Evolutionary conservation across 352 stramenopile genomes (phyloP).

Genomic region (Phytophthora lateralis): DNA sequence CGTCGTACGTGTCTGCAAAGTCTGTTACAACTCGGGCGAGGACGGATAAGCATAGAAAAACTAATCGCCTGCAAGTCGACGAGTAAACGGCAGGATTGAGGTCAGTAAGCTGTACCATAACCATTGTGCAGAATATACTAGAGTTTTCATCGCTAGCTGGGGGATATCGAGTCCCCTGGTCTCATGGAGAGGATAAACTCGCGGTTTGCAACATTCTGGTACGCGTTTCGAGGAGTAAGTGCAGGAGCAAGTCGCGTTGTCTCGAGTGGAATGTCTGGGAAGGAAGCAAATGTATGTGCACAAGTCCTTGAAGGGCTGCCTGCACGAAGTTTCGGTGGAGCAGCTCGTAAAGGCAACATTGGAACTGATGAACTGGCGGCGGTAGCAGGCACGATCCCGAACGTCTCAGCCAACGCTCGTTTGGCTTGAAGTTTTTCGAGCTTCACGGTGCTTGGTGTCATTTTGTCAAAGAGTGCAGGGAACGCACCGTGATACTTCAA

Average conservation of each 20-base stretch:
- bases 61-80: background rate
- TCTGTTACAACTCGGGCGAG: slow-evolving; percentile 83
- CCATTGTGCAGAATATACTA: slow-evolving; percentile 21
- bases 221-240: slow-evolving; percentile 56
- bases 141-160: slow-evolving; percentile 8
- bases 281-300: background rate
- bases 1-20: slow-evolving; percentile 79
- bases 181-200: slow-evolving; percentile 39
- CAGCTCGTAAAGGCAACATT: background rate
- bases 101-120: background rate
- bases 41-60: slow-evolving; percentile 41
- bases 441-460: slow-evolving; percentile 28
- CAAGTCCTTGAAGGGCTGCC: background rate
- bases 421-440: slow-evolving; percentile 37
- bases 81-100: background rate
- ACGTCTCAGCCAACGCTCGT: slow-evolving; percentile 25
- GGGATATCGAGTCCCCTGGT: slow-evolving; percentile 7
- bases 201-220: slow-evolving; percentile 43
- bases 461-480: slow-evolving; percentile 44
- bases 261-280: slow-evolving; percentile 14
- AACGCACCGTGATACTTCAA: slow-evolving; percentile 57
- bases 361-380: background rate
- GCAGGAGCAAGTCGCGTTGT: slow-evolving; percentile 39
- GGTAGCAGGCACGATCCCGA: slow-evolving; percentile 31
- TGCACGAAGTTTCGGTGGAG: background rate